These are phyloP conservation scores for Chaetomiaceae sp. DNA, from an alignment of 2,329 filamentous ascomycete genomes.

Conservation along the genomic window DNA sequence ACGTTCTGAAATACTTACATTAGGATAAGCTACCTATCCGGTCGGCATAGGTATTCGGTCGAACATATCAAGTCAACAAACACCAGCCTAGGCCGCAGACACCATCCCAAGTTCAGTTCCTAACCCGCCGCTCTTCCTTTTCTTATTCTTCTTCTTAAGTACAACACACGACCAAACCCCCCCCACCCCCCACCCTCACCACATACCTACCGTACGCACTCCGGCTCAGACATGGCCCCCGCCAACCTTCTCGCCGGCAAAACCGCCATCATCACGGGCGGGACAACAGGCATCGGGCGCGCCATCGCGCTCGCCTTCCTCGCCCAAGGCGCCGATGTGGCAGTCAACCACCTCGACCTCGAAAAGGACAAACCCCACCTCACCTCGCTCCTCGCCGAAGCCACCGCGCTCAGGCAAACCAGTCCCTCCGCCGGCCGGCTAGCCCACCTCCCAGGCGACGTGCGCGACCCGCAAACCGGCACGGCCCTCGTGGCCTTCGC, in stretches of 20 bases:
- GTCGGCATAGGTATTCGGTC: no score
- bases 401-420: slow-evolving; percentile 40
- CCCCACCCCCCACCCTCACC: no score
- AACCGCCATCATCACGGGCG: slow-evolving; percentile 81
- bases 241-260: slow-evolving; percentile 64
- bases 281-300: slow-evolving; percentile 79
- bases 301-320: slow-evolving; percentile 79
- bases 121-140: no score
- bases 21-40: no score
- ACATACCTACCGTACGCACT: no score
- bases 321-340: slow-evolving; percentile 70
- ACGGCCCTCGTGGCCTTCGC: slow-evolving; percentile 61
- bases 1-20: no score
- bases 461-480: slow-evolving; percentile 69
- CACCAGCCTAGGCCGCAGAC: no score
- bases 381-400: slow-evolving; percentile 49
- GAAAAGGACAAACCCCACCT: slow-evolving; percentile 48
- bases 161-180: no score
- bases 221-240: no score
- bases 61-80: no score
- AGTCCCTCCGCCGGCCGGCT: slow-evolving; percentile 48
- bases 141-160: no score
- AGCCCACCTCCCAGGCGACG: slow-evolving; percentile 70
- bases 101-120: no score
- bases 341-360: slow-evolving; percentile 73